Base-by-base conservation (phyloP, 2,329 filamentous ascomycete species). In the Leptographium galeiforme region DNA sequence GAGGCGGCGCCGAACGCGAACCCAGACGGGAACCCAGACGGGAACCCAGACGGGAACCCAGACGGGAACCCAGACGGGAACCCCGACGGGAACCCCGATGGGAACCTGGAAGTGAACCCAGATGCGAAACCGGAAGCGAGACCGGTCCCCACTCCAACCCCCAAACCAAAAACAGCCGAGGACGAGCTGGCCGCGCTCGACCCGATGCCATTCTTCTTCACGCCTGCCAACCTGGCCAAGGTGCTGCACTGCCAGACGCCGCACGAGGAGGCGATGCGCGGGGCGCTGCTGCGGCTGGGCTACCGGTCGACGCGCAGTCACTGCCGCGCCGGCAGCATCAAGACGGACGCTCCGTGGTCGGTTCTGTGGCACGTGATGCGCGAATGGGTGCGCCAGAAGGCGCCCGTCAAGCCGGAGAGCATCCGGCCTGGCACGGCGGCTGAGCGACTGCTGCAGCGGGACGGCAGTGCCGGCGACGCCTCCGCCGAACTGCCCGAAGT, bases 301-400 rank as follows among this genome's bases (percentile, higher is more conserved):
- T 97, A 95, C 64, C 77, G 78, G 47, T 86, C 86, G 4, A 87
- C 87, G 1, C 81, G 91, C 62, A 95, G 87, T 61, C 93, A 98
- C 67, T 89, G 89, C 61, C 89, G 89, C 60, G 78, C 88, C 0
- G 91, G 90, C 32, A 93, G 87, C 62, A 82, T 97, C 68, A 95
- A 94, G 71, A 97, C 93, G 0, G 82, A 97, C 67, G 93, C 93
- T 14, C 87, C 90, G 0, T 98, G 89, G 89, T 74, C 74, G 6
- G 82, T 88, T 0, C 78, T 98, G 48, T 97, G 93, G 90, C 86
- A 94, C 64, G 73, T 97, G 33, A 93, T 97, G 81, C 78, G 87
- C 32, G 89, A 95, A 68, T 98, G 89, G 89, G 80, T 87, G 14
- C 79, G 84, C 30, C 89, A 95, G 64, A 86, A 84, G 62, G 76